A percentile compares a stretch with the other conserved stretches of the same genome.
Conservation (phyloP, 768 basidiomycete species). For the Lepiota brunneoincarnata region DNA sequence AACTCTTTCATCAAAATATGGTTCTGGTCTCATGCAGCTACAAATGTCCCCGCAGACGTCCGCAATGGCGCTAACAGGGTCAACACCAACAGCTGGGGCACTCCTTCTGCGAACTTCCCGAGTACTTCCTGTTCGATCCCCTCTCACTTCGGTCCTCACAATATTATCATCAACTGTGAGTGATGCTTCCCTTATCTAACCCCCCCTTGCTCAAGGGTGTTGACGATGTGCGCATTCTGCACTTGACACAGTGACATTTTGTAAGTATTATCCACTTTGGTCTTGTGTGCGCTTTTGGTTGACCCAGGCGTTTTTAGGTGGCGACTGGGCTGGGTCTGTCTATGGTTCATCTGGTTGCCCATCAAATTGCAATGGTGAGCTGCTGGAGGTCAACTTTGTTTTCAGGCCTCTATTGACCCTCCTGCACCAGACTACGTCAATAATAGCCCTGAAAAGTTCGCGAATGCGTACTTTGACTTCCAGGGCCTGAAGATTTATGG, state of each 20-base stretch:
- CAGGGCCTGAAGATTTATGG: too few species aligned
- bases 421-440: conserved; percentile 49
- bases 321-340: conserved; percentile 14
- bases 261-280: conserved; percentile 29
- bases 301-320: conserved; percentile 1
- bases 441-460: conserved; percentile 58
- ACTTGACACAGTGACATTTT: conserved; percentile 42
- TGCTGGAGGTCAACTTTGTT: not conserved
- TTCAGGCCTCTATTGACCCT: conserved; percentile 2
- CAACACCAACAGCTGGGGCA: conserved; percentile 46
- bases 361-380: conserved; percentile 8
- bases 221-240: not conserved
- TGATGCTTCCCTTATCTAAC: not conserved
- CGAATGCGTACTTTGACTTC: conserved; percentile 66
- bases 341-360: conserved; percentile 11
- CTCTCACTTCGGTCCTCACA: conserved; percentile 48
- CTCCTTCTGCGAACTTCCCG: conserved; percentile 55
- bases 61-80: conserved; percentile 25
- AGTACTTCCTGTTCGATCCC: conserved; percentile 51
- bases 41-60: conserved; percentile 39
- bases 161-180: conserved; percentile 54
- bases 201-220: not conserved
- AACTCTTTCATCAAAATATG: conserved; percentile 50
- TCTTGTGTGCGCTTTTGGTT: not conserved
- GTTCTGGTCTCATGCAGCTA: conserved; percentile 55